Percentiles rank a stretch among this genome's conserved stretches.
These are phyloP conservation scores for Aspergillus terreus DNA, from an alignment of 2,329 filamentous ascomycete species.

Conservation along the genomic window DNA sequence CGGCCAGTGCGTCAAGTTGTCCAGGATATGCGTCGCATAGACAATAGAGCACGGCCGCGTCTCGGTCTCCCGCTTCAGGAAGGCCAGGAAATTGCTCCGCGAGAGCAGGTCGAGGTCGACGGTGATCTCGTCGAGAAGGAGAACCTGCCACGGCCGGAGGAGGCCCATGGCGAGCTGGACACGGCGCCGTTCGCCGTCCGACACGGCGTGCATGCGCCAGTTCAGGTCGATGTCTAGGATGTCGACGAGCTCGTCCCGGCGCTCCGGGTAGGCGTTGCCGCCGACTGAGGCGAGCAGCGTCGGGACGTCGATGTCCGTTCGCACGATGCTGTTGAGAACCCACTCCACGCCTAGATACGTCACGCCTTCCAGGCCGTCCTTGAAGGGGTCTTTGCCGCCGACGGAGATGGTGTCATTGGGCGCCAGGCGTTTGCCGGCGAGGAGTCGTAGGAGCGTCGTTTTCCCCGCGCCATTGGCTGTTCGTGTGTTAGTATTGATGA, in stretches of 20 bases:
- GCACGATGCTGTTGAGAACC: constrained; percentile 95
- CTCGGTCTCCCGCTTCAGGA: constrained; percentile 84
- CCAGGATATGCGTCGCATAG: constrained; percentile 95
- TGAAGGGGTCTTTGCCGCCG: constrained; percentile 85
- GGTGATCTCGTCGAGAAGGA: constrained; percentile 93
- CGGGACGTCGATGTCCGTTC: constrained; percentile 86
- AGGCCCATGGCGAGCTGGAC: constrained; percentile 97
- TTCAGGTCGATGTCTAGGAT: constrained; percentile 88
- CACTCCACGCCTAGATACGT: constrained; percentile 97
- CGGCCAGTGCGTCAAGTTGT: constrained; percentile 92
- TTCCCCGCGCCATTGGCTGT: constrained; percentile 91
- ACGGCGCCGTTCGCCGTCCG: constrained; percentile 82
- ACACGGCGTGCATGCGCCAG: constrained; percentile 96
- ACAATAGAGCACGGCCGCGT: constrained; percentile 81
- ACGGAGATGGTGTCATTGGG: constrained; percentile 71
- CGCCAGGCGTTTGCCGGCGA: constrained; percentile 91
- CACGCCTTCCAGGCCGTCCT: constrained; percentile 82
- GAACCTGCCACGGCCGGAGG: constrained; percentile 82
- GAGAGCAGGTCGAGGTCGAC: constrained; percentile 90
- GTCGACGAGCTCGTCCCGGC: constrained; percentile 78
- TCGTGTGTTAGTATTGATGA: constrained; percentile 8
- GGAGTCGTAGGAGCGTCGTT: constrained; percentile 89
- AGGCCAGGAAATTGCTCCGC: constrained; percentile 77
- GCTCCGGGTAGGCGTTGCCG: constrained; percentile 74
- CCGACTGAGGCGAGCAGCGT: constrained; percentile 83